Base-by-base conservation (phyloP, 768 basidiomycete species). In the Kwoniella europaea region DNA sequence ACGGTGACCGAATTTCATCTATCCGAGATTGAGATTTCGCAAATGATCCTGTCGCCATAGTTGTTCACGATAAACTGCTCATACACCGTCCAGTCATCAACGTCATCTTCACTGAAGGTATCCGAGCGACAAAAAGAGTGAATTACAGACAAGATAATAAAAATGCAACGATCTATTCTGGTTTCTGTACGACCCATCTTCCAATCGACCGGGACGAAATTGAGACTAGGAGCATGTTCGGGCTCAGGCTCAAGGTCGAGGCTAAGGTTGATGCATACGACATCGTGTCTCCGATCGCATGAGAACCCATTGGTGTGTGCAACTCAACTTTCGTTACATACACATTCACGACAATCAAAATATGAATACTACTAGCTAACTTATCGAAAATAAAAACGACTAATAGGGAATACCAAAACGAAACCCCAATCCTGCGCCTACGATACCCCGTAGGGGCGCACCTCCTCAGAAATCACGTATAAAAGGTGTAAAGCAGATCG, bases 401-500 rank as follows among this genome's bases (percentile, higher is more conserved):
- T 24, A 41, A 35, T 22, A 86, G 85, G 86, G 86, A 4, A 83
- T 87, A 6, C 86, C 86, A 1, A 73, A 80, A 16, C 78, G 82
- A 35, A 71, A 83, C 24, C 74, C 82, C 0, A 78, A 78, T 55
- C 75, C 82, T 13, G 83, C 85, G 46, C 86, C 86, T 10, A 84
- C 82, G 15, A 84, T 86, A 70, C 86, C 86, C 4, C 81, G 85
- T 20, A 75, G 85, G 57, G 84, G 84, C 0, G 77, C 82, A 9
- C 83, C 84, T 3, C 76, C 82, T 20, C 65, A 76, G 29, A 87
- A 86, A 71, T 79, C 84, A 1, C 74, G 73, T 12, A 86, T 84
- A 44, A 84, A 85, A 60, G 83, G 96, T 75, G 94, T 94, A 7
- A 89, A 90, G 75, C 89, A 90, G 71, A 89, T 95, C 16, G 79